Percentiles rank a stretch among this genome's conserved stretches.
Evolutionary conservation across 345 rosid genomes (phyloP).

Genomic region (Eucalyptus grandis): DNA sequence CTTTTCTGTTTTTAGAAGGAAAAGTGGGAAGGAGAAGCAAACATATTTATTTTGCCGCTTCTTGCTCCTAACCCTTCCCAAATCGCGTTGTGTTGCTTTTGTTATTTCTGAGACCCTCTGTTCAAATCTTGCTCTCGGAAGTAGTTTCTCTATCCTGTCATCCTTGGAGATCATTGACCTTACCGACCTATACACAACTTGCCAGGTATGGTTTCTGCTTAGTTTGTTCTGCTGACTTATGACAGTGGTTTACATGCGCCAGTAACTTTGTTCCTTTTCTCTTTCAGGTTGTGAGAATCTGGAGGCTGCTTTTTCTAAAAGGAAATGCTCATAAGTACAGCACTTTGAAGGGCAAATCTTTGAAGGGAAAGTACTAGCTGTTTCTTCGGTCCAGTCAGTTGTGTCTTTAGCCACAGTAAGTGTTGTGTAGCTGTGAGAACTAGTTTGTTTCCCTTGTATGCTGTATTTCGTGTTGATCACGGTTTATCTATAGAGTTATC

Average conservation of each 20-base stretch:
- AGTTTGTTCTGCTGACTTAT: neutral
- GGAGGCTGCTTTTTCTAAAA: neutral
- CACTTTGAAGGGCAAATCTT: neutral
- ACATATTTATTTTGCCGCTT: slow-evolving; percentile 8
- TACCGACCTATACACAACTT: neutral
- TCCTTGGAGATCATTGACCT: slow-evolving; percentile 12
- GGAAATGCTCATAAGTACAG: neutral
- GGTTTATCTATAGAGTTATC: neutral
- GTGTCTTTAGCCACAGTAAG: neutral
- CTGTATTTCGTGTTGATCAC: neutral
- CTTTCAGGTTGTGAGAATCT: neutral
- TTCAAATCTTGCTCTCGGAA: neutral
- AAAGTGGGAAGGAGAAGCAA: slow-evolving; percentile 40
- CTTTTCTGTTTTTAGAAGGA: slow-evolving; percentile 54
- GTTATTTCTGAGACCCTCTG: neutral
- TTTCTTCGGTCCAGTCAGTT: neutral
- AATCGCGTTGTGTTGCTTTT: neutral
- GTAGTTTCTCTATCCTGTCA: neutral
- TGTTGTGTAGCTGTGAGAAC: neutral
- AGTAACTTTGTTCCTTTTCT: neutral
- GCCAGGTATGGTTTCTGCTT: neutral
- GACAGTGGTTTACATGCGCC: neutral
- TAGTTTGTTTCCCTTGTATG: neutral
- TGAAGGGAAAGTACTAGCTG: neutral
- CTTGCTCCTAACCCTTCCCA: neutral